Percentiles rank a stretch among this genome's conserved stretches.
These are phyloP conservation scores for Lipomyces kockii DNA, from an alignment of 805 yeast genomes.

Conservation along the genomic window DNA sequence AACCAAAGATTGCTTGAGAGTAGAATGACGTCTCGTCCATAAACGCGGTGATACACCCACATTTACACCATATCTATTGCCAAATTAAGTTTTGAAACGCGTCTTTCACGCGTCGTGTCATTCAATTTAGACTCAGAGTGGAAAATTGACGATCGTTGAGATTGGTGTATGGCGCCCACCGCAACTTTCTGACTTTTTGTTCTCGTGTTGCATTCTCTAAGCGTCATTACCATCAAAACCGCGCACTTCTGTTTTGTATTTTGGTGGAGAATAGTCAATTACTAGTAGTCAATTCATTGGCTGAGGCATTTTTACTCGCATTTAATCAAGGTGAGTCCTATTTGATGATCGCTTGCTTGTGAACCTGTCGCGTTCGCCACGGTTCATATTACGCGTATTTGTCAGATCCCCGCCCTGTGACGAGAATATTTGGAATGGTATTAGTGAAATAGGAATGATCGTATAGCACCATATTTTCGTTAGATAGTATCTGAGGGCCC, in stretches of 20 bases:
- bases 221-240: not conserved
- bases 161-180: too few species aligned
- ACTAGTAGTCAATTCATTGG: not conserved
- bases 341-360: not conserved
- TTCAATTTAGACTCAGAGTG: not conserved
- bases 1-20: not conserved
- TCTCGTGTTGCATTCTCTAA: not conserved
- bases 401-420: constrained; percentile 15
- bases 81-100: not conserved
- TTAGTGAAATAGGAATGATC: constrained; percentile 14
- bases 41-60: not conserved
- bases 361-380: not conserved
- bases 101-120: not conserved
- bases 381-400: not conserved
- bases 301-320: not conserved
- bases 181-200: not conserved
- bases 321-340: not conserved
- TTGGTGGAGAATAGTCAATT: not conserved
- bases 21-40: not conserved
- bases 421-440: constrained; percentile 16
- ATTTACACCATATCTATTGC: not conserved
- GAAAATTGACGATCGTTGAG: too few species aligned
- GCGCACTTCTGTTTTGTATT: not conserved
- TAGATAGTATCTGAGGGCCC: constrained; percentile 35
- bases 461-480: constrained; percentile 23